Evolutionary conservation across 345 rosid genomes (phyloP), one percentile per base, ranked within the genome.

Genomic region (Camelina sativa): DNA sequence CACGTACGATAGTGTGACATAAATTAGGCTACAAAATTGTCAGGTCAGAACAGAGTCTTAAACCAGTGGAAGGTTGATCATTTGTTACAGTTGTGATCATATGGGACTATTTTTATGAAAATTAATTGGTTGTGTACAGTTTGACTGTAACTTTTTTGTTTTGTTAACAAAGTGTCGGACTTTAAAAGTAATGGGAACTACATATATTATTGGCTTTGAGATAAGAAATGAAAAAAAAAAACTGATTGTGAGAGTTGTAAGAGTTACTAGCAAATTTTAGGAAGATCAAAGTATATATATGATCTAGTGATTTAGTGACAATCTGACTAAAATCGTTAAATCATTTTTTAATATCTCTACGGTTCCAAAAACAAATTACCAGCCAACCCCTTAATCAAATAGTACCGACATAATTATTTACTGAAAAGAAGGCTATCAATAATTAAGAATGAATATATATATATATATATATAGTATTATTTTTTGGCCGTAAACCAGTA

Each of bases 1-100:
- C 30, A 30, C 37, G 59, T 35, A 19, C 46, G 58, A 47, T 59
- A 48, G 23, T 23, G 54, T 72, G 55, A 38, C 9, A 9, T 20
- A 32, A 7, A 5, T 28, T 69, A 69, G 4, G 43, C 19, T 56
- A 40, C 63, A 40, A 41, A 41, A 16, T 55, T 43, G 30, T 53
- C 44, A 69, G 44, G 15, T 35, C 10, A 35, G n/a, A 16, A 67
- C 17, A 41, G 13, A 43, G 32, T 51, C 72, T 67, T 15, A 67
- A 1, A 38, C 51, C 37, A 55, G 12, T 10, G 20, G 11, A 37
- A 37, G 50, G 11, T 20, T 61, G 50, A 40, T 22, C 40, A 37
- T 37, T 22, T 37, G 22, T 54, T 51, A 12, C 13, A 8, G 37
- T 53, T 67, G 72, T 67, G 19, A 22, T 54, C 9, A 37, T 40